Evolutionary conservation across 169 alveolate species (phyloP).

Genomic region (Plasmodium ovale): DNA sequence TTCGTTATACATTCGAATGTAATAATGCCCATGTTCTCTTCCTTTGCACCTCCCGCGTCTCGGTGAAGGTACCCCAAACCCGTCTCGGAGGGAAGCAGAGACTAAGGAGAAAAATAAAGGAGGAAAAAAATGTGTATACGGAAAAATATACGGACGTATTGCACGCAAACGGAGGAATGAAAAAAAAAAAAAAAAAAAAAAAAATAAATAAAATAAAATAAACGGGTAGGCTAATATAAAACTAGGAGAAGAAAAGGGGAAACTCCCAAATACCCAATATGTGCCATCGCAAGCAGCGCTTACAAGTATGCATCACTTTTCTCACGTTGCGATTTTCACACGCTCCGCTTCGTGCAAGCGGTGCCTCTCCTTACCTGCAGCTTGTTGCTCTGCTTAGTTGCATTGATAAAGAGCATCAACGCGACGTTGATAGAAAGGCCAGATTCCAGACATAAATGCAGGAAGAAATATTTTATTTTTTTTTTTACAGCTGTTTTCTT

Average conservation of each 20-base stretch:
- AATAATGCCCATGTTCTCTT: conserved; percentile 91
- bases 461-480: conserved; percentile 51
- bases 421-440: conserved; percentile 46
- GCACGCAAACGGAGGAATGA: neutral
- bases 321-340: too few relatives aligned
- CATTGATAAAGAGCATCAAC: conserved; percentile 51
- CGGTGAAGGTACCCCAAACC: conserved; percentile 93
- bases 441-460: conserved; percentile 51
- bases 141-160: neutral
- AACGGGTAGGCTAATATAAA: too few relatives aligned
- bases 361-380: conserved; percentile 65
- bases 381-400: conserved; percentile 53
- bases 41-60: conserved; percentile 94
- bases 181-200: neutral
- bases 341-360: too few relatives aligned
- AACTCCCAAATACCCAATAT: too few relatives aligned
- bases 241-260: too few relatives aligned
- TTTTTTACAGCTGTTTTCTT: conserved; percentile 67
- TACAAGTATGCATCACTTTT: too few relatives aligned
- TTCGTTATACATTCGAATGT: conserved; percentile 93
- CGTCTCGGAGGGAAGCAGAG: conserved; percentile 91
- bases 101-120: conserved; percentile 63
- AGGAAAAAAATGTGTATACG: neutral
- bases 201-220: neutral
- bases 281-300: too few relatives aligned